Conservation (phyloP, 805 yeast genomes). For the Lachancea meyersii region DNA sequence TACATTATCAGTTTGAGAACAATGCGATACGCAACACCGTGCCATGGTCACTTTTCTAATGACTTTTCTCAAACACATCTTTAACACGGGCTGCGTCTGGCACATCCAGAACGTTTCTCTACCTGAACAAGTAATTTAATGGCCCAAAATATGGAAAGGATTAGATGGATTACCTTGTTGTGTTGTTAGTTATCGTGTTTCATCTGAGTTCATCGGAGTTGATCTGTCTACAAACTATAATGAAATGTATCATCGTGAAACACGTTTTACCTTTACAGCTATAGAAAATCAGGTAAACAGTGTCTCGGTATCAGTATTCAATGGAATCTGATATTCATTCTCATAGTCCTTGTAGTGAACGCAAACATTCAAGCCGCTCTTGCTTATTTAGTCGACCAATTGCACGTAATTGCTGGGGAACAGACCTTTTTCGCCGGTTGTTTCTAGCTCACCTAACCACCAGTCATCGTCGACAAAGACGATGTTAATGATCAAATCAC, state of each 20-base stretch:
- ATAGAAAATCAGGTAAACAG: neutral
- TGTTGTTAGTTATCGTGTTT: neutral
- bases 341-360: neutral
- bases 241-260: neutral
- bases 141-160: neutral
- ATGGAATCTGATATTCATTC: neutral
- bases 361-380: neutral
- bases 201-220: neutral
- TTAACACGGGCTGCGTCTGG: neutral
- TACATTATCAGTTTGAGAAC: neutral
- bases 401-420: constrained; percentile 88
- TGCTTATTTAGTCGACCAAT: constrained; percentile 5
- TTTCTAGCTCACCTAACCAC: constrained; percentile 82
- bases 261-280: neutral
- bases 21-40: neutral
- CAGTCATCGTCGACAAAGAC: constrained; percentile 92
- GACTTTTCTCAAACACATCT: neutral
- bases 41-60: neutral
- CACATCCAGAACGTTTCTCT: neutral
- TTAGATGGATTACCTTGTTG: too few species aligned
- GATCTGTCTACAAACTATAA: too few species aligned
- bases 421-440: constrained; percentile 67
- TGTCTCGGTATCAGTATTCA: neutral
- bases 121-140: neutral
- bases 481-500: constrained; percentile 72